Evolutionary conservation across 805 yeast genomes (phyloP).

Genomic region (Candida montana): DNA sequence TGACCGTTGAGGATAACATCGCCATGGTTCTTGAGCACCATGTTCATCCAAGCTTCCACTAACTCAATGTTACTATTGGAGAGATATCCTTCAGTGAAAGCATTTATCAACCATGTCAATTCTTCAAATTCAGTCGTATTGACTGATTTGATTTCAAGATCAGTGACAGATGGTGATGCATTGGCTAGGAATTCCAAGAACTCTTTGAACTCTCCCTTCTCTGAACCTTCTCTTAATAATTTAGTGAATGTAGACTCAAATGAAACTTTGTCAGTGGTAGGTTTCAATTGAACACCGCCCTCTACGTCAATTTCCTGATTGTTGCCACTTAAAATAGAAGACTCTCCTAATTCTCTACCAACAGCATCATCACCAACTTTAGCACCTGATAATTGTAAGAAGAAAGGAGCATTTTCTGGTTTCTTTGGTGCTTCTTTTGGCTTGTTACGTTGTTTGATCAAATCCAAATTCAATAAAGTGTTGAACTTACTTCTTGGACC

Average conservation of each 20-base stretch:
- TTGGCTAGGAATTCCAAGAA: slow-evolving; percentile 52
- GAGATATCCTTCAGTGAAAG: slow-evolving; percentile 54
- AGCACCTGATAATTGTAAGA: slow-evolving; percentile 61
- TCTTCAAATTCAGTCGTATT: slow-evolving; percentile 57
- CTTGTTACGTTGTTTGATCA: slow-evolving; percentile 79
- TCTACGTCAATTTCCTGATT: slow-evolving; percentile 1
- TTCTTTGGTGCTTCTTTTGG: slow-evolving; percentile 86
- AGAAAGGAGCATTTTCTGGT: slow-evolving; percentile 78
- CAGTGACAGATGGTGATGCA: slow-evolving; percentile 73
- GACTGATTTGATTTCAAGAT: slow-evolving; percentile 81
- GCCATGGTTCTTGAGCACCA: slow-evolving; percentile 74
- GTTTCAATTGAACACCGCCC: slow-evolving; percentile 19
- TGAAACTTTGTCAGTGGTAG: slow-evolving; percentile 29
- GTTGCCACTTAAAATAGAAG: slow-evolving; percentile 14
- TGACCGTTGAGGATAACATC: slow-evolving; percentile 52
- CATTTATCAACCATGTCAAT: slow-evolving; percentile 58
- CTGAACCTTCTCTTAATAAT: slow-evolving; percentile 49
- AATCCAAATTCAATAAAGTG: slow-evolving; percentile 75
- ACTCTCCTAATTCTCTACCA: slow-evolving; percentile 32
- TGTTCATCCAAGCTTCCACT: slow-evolving; percentile 71
- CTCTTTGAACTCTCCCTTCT: slow-evolving; percentile 33
- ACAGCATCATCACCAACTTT: slow-evolving; percentile 67
- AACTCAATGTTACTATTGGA: slow-evolving; percentile 65
- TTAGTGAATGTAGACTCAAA: slow-evolving; percentile 76
- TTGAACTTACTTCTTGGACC: slow-evolving; percentile 76